Percentiles rank a stretch among this genome's conserved stretches.
Evolutionary conservation across 1,284 basidiomycete genomes (phyloP).

Genomic region (Ceratobasidium sp.): DNA sequence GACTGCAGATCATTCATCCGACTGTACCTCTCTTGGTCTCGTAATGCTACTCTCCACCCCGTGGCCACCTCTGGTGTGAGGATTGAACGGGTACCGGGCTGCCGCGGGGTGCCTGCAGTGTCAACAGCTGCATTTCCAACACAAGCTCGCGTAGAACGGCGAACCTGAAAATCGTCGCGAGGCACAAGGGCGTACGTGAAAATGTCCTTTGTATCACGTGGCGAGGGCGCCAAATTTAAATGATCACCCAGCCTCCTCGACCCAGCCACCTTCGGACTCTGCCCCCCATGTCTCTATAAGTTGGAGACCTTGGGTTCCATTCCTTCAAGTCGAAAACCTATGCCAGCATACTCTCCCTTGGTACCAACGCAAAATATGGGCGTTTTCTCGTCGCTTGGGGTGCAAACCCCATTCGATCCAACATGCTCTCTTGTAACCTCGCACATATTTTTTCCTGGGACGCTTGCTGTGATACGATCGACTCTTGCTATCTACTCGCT

Average conservation of each 20-base stretch:
- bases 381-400: constrained; percentile 53
- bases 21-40: too few relatives aligned
- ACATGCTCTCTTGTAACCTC: constrained; percentile 69
- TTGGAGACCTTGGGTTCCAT: background rate
- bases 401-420: constrained; percentile 66
- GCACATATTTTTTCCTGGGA: constrained; percentile 63
- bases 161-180: too few relatives aligned
- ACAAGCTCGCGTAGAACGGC: too few relatives aligned
- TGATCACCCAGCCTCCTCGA: constrained; percentile 13
- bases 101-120: too few relatives aligned
- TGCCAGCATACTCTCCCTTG: constrained; percentile 10
- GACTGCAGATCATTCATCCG: too few relatives aligned
- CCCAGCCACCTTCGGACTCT: background rate
- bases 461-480: constrained; percentile 64
- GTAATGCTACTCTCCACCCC: too few relatives aligned
- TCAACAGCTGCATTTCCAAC: too few relatives aligned
- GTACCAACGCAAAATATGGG: background rate
- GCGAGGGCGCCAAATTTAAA: background rate
- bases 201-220: background rate
- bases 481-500: constrained; percentile 68
- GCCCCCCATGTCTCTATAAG: constrained; percentile 23
- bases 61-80: too few relatives aligned
- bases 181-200: too few relatives aligned
- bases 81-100: too few relatives aligned
- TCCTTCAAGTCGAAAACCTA: background rate